phyloP scores from a whole-genome alignment of 352 stramenopile species.

The Phytopythium mirpurense region DNA sequence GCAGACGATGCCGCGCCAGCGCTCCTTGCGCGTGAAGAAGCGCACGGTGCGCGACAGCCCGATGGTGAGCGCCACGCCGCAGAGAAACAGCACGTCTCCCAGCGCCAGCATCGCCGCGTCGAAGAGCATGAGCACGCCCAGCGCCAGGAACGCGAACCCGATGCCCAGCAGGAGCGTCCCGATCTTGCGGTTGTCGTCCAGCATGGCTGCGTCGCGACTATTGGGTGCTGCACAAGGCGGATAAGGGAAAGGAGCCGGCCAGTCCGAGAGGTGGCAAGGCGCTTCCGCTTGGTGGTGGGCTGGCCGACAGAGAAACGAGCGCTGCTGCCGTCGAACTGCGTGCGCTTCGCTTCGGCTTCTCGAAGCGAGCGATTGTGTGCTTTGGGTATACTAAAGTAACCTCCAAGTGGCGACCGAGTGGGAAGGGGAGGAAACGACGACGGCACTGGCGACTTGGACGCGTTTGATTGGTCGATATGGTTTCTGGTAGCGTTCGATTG shows the following conservation, averaged over 20 bases:
- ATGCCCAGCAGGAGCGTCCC: constrained; percentile 91
- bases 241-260: no score
- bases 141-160: constrained; percentile 90
- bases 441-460: constrained; percentile 13
- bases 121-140: constrained; percentile 94
- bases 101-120: constrained; percentile 92
- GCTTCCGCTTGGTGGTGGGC: background rate
- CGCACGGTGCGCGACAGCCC: constrained; percentile 87
- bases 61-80: constrained; percentile 93
- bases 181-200: constrained; percentile 96
- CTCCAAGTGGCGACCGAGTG: no score
- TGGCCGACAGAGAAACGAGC: background rate
- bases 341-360: background rate
- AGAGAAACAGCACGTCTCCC: constrained; percentile 92
- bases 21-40: constrained; percentile 93
- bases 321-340: background rate
- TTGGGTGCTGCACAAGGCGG: no score
- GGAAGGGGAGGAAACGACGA: constrained; percentile 11
- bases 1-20: constrained; percentile 91
- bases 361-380: no score
- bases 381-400: no score
- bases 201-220: constrained; percentile 24
- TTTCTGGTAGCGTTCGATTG: constrained; percentile 1
- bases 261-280: background rate
- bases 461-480: constrained; percentile 23